A percentile compares a stretch with the other conserved stretches of the same genome.
Evolutionary conservation across 73 alveolate genomes (phyloP).

Genomic region (Paramecium sonneborni): DNA sequence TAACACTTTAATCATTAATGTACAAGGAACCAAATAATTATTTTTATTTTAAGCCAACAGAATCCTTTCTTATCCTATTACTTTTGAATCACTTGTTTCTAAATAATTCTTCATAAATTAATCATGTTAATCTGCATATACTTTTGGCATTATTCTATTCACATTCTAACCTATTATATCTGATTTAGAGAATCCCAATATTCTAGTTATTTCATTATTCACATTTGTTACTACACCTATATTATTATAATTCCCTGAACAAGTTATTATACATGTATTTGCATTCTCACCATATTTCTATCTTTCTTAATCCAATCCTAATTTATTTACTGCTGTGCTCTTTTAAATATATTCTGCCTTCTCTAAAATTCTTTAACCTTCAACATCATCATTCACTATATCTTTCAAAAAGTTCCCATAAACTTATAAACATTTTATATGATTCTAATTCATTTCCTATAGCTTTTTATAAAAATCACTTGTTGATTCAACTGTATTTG

Average conservation of each 20-base stretch:
- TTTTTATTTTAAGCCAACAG: slow-evolving; percentile 51
- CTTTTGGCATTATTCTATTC: slow-evolving; percentile 66
- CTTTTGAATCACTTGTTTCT: slow-evolving; percentile 67
- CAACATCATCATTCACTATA: slow-evolving; percentile 65
- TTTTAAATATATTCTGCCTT: slow-evolving; percentile 61
- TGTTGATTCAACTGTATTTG: slow-evolving; percentile 62
- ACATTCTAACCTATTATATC: slow-evolving; percentile 66
- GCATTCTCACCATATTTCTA: slow-evolving; percentile 68
- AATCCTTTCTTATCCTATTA: slow-evolving; percentile 64
- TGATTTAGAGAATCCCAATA: slow-evolving; percentile 62
- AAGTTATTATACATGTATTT: slow-evolving; percentile 61
- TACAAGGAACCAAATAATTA: slow-evolving; percentile 63
- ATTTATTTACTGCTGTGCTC: slow-evolving; percentile 57
- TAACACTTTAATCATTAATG: slow-evolving; percentile 65
- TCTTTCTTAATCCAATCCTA: slow-evolving; percentile 62
- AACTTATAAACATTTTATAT: slow-evolving; percentile 56
- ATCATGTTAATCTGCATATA: slow-evolving; percentile 66
- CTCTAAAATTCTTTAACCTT: slow-evolving; percentile 62
- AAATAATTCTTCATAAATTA: slow-evolving; percentile 61
- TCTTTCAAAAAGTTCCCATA: slow-evolving; percentile 66
- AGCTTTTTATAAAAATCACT: slow-evolving; percentile 60
- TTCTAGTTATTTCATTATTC: slow-evolving; percentile 62
- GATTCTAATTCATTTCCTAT: slow-evolving; percentile 67
- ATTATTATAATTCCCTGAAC: slow-evolving; percentile 66
- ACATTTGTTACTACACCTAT: slow-evolving; percentile 62